phyloP scores from a whole-genome alignment of 768 basidiomycete species.

The Coprinopsis marcescibilis region DNA sequence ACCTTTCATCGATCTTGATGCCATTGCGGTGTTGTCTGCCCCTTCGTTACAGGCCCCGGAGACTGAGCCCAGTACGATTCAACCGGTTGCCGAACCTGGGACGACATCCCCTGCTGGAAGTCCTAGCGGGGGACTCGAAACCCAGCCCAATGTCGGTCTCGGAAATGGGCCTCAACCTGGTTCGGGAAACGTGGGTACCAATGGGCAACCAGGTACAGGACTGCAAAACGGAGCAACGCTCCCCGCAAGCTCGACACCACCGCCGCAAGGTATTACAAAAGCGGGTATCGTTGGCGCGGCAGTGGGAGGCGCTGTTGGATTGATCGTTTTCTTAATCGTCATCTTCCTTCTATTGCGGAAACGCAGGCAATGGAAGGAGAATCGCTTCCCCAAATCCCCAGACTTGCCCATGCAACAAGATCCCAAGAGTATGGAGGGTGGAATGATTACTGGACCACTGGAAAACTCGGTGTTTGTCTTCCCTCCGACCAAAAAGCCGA shows the following conservation, averaged over 20 bases:
- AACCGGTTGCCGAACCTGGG: background rate
- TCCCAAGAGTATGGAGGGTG: constrained; percentile 25
- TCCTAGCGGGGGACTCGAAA: no score
- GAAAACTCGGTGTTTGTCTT: constrained; percentile 22
- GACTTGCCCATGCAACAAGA: constrained; percentile 28
- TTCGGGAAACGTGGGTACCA: no score
- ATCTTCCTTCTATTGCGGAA: constrained; percentile 17
- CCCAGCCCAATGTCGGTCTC: no score
- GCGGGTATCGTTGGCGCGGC: constrained; percentile 19
- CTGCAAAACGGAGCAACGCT: no score
- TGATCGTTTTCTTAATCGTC: constrained; percentile 13
- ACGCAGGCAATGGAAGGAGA: constrained; percentile 11
- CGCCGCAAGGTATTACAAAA: constrained; percentile 12
- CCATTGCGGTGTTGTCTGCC: constrained; percentile 31
- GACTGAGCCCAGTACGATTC: background rate
- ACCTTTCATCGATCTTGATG: constrained; percentile 41
- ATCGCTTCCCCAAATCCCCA: constrained; percentile 22
- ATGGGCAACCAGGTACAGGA: no score
- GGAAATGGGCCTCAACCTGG: no score
- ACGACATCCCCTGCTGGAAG: no score
- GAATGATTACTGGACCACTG: constrained; percentile 11
- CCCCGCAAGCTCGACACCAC: background rate
- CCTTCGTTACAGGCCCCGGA: no score
- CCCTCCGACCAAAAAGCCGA: constrained; percentile 14
- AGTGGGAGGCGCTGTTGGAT: constrained; percentile 21